These are phyloP conservation scores for Sporisorium iseilematis-ciliati DNA, from an alignment of 1,284 basidiomycete genomes.

Conservation along the genomic window DNA sequence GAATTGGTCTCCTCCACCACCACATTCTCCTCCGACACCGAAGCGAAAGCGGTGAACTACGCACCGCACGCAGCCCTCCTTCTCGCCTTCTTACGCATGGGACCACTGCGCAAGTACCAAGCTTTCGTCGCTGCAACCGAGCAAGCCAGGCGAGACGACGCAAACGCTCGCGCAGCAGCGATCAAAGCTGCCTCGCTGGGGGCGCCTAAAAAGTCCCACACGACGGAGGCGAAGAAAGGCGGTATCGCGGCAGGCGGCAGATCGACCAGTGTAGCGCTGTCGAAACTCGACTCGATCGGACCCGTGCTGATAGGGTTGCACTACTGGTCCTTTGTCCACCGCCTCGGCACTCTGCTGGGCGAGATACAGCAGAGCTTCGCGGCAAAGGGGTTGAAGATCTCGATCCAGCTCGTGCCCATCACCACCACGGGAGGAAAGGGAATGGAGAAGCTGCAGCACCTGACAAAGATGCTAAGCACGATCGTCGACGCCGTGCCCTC, in stretches of 20 bases:
- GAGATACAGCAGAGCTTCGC: neutral
- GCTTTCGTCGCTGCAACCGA: slow-evolving; percentile 10
- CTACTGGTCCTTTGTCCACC: slow-evolving; percentile 48
- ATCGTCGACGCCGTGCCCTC: slow-evolving; percentile 12
- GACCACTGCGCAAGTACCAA: slow-evolving; percentile 39
- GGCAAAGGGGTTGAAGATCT: neutral
- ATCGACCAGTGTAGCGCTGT: slow-evolving; percentile 14
- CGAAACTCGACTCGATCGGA: slow-evolving; percentile 20
- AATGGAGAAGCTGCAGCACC: neutral
- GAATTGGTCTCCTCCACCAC: slow-evolving; percentile 32
- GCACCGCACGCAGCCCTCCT: slow-evolving; percentile 27
- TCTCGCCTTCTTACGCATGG: slow-evolving; percentile 37
- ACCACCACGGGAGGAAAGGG: neutral
- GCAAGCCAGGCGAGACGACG: slow-evolving; percentile 19
- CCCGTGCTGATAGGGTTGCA: slow-evolving; percentile 36
- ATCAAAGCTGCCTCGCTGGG: slow-evolving; percentile 26
- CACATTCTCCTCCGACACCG: neutral
- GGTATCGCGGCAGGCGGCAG: slow-evolving; percentile 22
- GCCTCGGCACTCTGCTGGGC: slow-evolving; percentile 10
- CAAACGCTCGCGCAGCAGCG: slow-evolving; percentile 7
- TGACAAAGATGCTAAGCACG: neutral
- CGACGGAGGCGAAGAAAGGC: neutral
- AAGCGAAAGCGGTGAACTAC: slow-evolving; percentile 10
- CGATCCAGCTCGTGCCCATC: slow-evolving; percentile 19
- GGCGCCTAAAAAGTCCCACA: slow-evolving; percentile 19